Base-by-base conservation (phyloP, 176 grass and related monocot species). In the Avena atlantica region DNA sequence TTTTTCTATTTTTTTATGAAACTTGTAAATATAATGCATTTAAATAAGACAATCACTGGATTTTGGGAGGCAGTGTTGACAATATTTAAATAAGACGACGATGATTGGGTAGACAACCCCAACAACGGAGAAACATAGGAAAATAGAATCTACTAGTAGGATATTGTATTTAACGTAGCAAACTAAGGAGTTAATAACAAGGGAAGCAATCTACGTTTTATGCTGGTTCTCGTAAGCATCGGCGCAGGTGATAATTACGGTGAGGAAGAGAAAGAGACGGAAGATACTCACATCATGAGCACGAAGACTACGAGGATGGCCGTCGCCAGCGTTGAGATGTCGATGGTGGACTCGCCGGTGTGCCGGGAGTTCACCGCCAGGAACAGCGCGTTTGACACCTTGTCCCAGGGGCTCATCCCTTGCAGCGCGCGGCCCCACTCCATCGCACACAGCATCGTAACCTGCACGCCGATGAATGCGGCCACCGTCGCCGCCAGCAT, bases 231-330 rank as follows among this genome's bases (percentile, higher is more conserved):
- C 36, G 79, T 53, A 72, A 29, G 45, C 66, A 89, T 52, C 62
- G 15, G 65, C 27, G 31, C 76, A 24, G 20, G 10, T 40, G 21
- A 57, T 76, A 20, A 45, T 10, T 44, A n/a, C 4, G 34, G 16
- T 9, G 49, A 11, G 42, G 4, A 12, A 27, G 12, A 29, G 47
- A 59, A 27, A 50, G 5, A 6, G 9, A 61, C 34, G 80, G 75
- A 55, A 12, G 9, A 87, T 34, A 34, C 93, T 95, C 66, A 95
- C 91, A 95, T 95, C 83, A 95, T 91, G 66, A 95, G 31, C 25
- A 88, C 81, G 76, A 89, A 88, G 89, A 89, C 89, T 21, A 95
- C 94, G 89, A 91, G 47, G 76, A 95, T 89, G 52, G 94, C 89
- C 76, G 91, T 51, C 12, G 85, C 75, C 12, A 95, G 27, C 4